phyloP scores from a whole-genome alignment of 352 stramenopile genomes.

The Thalassiosira allenii region DNA sequence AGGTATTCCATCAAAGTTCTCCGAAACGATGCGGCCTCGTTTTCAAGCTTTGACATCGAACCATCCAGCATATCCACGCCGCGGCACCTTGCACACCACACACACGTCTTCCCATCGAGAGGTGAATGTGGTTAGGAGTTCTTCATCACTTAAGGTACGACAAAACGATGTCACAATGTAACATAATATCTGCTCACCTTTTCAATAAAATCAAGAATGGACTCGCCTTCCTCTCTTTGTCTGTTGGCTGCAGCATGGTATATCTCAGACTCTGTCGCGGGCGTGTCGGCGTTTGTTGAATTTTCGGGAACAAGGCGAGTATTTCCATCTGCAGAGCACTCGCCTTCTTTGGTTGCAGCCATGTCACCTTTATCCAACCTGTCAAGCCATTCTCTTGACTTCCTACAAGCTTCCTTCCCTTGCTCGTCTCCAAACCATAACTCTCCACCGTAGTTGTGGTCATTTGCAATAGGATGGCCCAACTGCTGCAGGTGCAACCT shows the following conservation, averaged over 20 bases:
- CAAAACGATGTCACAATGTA: too few species aligned
- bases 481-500: conserved; percentile 93
- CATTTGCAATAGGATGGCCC: conserved; percentile 94
- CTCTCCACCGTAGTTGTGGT: conserved; percentile 96
- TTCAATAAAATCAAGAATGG: conserved; percentile 79
- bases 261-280: conserved; percentile 77
- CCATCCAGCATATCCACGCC: conserved; percentile 34
- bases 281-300: conserved; percentile 67
- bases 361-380: conserved; percentile 28
- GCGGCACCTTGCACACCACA: conserved; percentile 78
- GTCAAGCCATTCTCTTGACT: conserved; percentile 55
- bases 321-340: neutral
- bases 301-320: conserved; percentile 23
- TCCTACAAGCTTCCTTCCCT: conserved; percentile 51
- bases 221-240: conserved; percentile 62
- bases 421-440: conserved; percentile 89
- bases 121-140: too few species aligned
- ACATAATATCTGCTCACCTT: too few species aligned
- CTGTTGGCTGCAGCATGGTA: conserved; percentile 41
- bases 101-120: conserved; percentile 83
- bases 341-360: neutral
- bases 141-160: too few species aligned
- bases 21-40: conserved; percentile 29
- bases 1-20: conserved; percentile 79
- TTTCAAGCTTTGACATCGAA: neutral